Evolutionary conservation across 2,329 filamentous ascomycete genomes (phyloP), one percentile per base, ranked within the genome.

Genomic region (Periconia sp.): DNA sequence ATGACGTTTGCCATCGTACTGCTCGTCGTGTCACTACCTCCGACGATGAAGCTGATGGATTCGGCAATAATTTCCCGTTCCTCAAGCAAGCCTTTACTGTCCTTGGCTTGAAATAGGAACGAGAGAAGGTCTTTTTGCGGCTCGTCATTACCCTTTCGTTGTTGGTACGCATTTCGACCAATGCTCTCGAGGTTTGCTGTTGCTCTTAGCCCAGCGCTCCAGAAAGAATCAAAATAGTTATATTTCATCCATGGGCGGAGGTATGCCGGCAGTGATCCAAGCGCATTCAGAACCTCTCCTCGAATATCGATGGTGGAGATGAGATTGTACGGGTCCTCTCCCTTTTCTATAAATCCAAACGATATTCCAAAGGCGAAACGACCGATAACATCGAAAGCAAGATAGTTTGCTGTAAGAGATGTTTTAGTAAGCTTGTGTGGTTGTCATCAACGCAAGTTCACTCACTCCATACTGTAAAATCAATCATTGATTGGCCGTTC

Each of bases 351-450:
- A 57, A 66, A 61, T 33, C 52, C 49, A 50, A 72, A 66, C 18
- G 62, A 36, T 38, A 66, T 62, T 6, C 65, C 64, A 40, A 70
- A 65, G 26, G 53, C 56, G 3, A 71, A 50, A 32, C 73, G 69
- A 15, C 69, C 70, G 64, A 77, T 75, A 26, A 76, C 63, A 39
- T 77, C 74, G 46, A 75, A 69, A 23, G 66, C 61, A 32, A 75
- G 56, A 46, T 61, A 72, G 35, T 64, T 44, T 62, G 55, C 24
- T 53, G 63, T 66, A 19, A n/a, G n/a, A n/a, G n/a, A n/a, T 61
- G 47, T 5, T 61, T 61, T 56, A 76, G 69, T 34, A 76, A n/a
- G n/a, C n/a, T n/a, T n/a, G n/a, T n/a, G n/a, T n/a, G n/a, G n/a
- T n/a, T n/a, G n/a, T n/a, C n/a, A n/a, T n/a, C n/a, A n/a, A n/a